Conservation (phyloP, 2,329 filamentous ascomycete genomes). For the Aureobasidium sp. region DNA sequence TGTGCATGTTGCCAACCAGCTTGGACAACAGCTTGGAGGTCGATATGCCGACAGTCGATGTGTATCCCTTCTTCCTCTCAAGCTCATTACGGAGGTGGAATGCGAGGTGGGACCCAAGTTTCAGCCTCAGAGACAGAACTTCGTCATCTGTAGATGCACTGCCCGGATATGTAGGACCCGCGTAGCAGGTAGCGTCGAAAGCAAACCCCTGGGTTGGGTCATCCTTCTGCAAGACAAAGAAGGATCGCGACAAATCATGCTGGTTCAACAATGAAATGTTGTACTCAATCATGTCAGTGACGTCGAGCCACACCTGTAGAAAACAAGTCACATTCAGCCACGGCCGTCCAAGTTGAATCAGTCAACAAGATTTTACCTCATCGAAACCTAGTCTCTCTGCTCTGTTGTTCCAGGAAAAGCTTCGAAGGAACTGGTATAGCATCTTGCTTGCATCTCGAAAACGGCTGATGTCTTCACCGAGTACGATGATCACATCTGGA, state of each 20-base stretch:
- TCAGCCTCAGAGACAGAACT: constrained; percentile 45
- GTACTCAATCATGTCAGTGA: constrained; percentile 78
- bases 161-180: constrained; percentile 53
- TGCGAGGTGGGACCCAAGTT: constrained; percentile 75
- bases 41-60: constrained; percentile 76
- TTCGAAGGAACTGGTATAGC: constrained; percentile 63
- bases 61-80: constrained; percentile 72
- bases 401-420: constrained; percentile 67
- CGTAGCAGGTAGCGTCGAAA: constrained; percentile 62
- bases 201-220: constrained; percentile 74
- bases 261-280: constrained; percentile 65
- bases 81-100: constrained; percentile 62
- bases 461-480: constrained; percentile 76
- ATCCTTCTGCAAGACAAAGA: constrained; percentile 64
- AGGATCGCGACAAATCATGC: constrained; percentile 56
- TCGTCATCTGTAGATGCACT: neutral
- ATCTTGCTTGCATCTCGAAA: constrained; percentile 83
- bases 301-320: constrained; percentile 59
- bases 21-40: constrained; percentile 84
- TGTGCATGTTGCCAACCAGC: constrained; percentile 72
- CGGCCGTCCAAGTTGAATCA: neutral
- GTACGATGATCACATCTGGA: constrained; percentile 74
- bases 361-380: constrained; percentile 49
- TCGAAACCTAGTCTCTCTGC: constrained; percentile 84
- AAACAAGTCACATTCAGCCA: neutral